phyloP scores from a whole-genome alignment of 345 rosid species.

The Combretum micranthum region DNA sequence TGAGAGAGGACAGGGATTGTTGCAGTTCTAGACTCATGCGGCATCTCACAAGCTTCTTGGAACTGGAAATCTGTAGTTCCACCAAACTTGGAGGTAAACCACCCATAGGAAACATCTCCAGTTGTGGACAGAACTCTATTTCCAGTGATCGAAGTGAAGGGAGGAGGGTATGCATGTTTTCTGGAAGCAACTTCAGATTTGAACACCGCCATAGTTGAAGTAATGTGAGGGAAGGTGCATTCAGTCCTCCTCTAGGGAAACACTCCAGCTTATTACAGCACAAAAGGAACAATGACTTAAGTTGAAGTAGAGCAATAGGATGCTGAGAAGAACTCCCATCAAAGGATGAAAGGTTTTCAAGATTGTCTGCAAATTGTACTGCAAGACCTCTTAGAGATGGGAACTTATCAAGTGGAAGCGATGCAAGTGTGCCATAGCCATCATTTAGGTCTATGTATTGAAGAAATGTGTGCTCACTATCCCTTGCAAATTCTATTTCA shows the following conservation, averaged over 20 bases:
- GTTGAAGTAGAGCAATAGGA: constrained; percentile 6
- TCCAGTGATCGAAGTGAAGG: neutral
- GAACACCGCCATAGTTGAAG: neutral
- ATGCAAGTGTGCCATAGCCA: neutral
- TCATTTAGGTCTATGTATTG: neutral
- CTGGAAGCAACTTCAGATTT: constrained; percentile 8
- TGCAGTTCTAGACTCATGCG: constrained; percentile 2
- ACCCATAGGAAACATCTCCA: neutral
- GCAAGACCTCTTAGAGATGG: constrained; percentile 1
- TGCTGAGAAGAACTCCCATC: neutral
- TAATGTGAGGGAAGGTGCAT: constrained; percentile 3
- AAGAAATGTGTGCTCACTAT: neutral
- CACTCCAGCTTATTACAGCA: neutral
- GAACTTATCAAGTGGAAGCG: constrained; percentile 3
- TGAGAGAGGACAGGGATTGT: constrained; percentile 5
- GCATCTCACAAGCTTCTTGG: constrained; percentile 1
- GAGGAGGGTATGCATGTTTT: constrained; percentile 2
- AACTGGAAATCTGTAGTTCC: neutral
- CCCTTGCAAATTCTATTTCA: constrained; percentile 1
- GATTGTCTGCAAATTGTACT: neutral
- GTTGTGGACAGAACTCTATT: constrained; percentile 1
- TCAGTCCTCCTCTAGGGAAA: constrained; percentile 5
- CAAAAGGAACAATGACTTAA: neutral
- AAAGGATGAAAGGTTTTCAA: neutral
- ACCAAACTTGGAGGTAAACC: constrained; percentile 11